A percentile compares a stretch with the other conserved stretches of the same genome.
These are phyloP conservation scores for Fusarium scirpi DNA, from an alignment of 2,329 filamentous ascomycete species.

Conservation along the genomic window DNA sequence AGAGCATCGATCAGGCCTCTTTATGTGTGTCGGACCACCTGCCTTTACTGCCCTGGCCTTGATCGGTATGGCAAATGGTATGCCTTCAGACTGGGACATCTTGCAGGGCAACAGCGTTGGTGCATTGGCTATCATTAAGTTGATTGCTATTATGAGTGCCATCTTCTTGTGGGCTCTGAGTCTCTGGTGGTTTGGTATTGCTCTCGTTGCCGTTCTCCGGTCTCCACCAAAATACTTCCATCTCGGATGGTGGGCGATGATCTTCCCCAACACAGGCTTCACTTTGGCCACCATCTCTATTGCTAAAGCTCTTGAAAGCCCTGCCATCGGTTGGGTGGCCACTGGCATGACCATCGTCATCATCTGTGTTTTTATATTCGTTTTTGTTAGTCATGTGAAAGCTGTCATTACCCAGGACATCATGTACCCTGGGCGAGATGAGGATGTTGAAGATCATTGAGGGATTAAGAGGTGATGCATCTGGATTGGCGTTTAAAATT, in stretches of 20 bases:
- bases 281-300: slow-evolving; percentile 67
- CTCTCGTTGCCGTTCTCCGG: slow-evolving; percentile 50
- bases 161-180: slow-evolving; percentile 75
- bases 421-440: slow-evolving; percentile 65
- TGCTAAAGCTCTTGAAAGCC: slow-evolving; percentile 59
- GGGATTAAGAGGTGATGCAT: not conserved
- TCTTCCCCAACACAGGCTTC: slow-evolving; percentile 72
- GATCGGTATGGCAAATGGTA: slow-evolving; percentile 69
- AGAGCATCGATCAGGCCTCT: slow-evolving; percentile 76
- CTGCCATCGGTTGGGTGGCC: slow-evolving; percentile 59
- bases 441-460: slow-evolving; percentile 63
- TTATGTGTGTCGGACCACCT: slow-evolving; percentile 79
- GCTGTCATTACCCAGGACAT: slow-evolving; percentile 64
- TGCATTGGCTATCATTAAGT: slow-evolving; percentile 58
- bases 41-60: slow-evolving; percentile 77
- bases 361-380: slow-evolving; percentile 58
- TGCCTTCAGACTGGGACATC: slow-evolving; percentile 59
- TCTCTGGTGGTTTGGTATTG: slow-evolving; percentile 66
- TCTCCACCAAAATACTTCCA: slow-evolving; percentile 63
- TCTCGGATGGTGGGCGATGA: slow-evolving; percentile 72
- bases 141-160: slow-evolving; percentile 59
- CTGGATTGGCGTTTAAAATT: not conserved
- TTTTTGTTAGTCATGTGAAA: slow-evolving; percentile 55
- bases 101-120: slow-evolving; percentile 54
- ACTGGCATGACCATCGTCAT: slow-evolving; percentile 64